A percentile compares a stretch with the other conserved stretches of the same genome.
Evolutionary conservation across 2,329 filamentous ascomycete genomes (phyloP).

Genomic region (Juglanconis sp.): DNA sequence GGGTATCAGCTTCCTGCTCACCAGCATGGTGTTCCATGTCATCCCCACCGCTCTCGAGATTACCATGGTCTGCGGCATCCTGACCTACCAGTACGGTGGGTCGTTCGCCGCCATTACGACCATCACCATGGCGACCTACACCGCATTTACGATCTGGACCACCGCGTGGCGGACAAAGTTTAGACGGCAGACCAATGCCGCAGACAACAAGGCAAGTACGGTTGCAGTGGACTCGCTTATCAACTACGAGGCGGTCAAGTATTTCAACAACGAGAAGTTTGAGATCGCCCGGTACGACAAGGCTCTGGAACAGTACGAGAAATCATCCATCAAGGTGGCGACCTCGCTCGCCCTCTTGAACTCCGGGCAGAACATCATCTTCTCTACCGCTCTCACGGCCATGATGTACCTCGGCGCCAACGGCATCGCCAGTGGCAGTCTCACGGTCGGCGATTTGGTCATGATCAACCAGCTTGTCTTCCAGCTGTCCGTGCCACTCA

Average conservation of each 20-base stretch:
- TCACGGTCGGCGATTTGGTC: constrained; percentile 94
- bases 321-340: constrained; percentile 92
- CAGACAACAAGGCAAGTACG: constrained; percentile 92
- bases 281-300: constrained; percentile 89
- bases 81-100: constrained; percentile 92
- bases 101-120: constrained; percentile 90
- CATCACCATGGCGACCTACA: constrained; percentile 88
- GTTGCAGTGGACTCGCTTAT: constrained; percentile 95
- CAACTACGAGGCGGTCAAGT: constrained; percentile 99
- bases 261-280: constrained; percentile 98
- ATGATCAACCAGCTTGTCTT: constrained; percentile 99
- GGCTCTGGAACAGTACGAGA: constrained; percentile 81
- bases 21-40: constrained; percentile 98
- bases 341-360: constrained; percentile 93
- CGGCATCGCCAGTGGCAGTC: constrained; percentile 73
- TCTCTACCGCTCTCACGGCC: constrained; percentile 84
- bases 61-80: constrained; percentile 88
- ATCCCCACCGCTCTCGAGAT: constrained; percentile 93
- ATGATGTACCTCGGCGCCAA: constrained; percentile 98
- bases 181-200: constrained; percentile 88
- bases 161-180: constrained; percentile 98
- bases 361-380: constrained; percentile 94
- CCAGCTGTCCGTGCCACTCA: constrained; percentile 92
- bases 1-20: constrained; percentile 94
- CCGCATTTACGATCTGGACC: constrained; percentile 94